phyloP scores from a whole-genome alignment of 306 rosid species.

The Cucurbita argyrosperma region DNA sequence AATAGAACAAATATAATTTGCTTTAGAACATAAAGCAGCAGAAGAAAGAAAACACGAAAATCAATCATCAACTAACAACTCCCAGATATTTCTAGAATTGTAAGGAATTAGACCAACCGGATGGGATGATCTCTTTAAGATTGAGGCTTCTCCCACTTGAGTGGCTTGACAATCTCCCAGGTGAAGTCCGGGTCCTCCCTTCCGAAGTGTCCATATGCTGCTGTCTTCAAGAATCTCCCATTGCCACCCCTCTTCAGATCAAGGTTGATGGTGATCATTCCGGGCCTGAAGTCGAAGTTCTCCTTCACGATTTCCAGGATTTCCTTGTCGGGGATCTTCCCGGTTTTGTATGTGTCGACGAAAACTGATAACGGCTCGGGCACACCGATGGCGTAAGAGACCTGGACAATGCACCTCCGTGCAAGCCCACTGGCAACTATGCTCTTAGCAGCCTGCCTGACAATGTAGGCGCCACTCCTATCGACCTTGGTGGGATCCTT shows the following conservation, averaged over 20 bases:
- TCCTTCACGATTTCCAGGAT: constrained; percentile 87
- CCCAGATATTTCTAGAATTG: background rate
- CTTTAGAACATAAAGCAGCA: constrained; percentile 13
- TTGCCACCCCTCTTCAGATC: constrained; percentile 92
- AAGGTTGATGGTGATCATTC: constrained; percentile 89
- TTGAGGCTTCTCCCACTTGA: constrained; percentile 89
- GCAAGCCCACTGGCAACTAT: constrained; percentile 86
- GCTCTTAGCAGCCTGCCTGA: constrained; percentile 97
- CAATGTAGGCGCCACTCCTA: constrained; percentile 96
- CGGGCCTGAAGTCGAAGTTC: constrained; percentile 90
- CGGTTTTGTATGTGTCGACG: constrained; percentile 71
- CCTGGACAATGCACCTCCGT: constrained; percentile 87
- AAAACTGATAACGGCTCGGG: constrained; percentile 91
- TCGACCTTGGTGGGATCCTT: constrained; percentile 99
- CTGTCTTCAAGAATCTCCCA: constrained; percentile 80
- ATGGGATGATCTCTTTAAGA: constrained; percentile 15
- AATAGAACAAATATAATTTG: constrained; percentile 1
- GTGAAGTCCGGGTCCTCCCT: constrained; percentile 96
- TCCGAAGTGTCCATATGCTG: constrained; percentile 98
- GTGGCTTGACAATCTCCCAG: constrained; percentile 99
- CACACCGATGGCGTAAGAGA: constrained; percentile 95
- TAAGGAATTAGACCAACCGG: background rate
- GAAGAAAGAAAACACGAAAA: constrained; percentile 16
- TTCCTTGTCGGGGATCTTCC: constrained; percentile 88
- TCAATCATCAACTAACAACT: constrained; percentile 38